Percentiles rank a stretch among this genome's conserved stretches.
Conservation (phyloP, 345 rosid species). For the Moricandia moricandioides region DNA sequence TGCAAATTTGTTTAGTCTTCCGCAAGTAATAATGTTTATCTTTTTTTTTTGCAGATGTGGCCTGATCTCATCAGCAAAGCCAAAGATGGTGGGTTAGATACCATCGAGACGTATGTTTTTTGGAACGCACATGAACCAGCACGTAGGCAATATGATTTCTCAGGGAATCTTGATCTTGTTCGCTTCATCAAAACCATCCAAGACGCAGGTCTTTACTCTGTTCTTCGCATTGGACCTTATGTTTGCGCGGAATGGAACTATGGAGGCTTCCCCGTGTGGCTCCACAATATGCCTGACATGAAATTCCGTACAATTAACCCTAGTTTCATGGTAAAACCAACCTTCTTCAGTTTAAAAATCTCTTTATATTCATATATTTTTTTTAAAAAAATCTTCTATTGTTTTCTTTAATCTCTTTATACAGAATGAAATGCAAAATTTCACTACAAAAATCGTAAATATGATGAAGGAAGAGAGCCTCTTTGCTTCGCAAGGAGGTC, state of each 20-base stretch:
- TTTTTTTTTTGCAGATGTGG: constrained; percentile 53
- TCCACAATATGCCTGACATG: constrained; percentile 41
- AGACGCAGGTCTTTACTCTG: constrained; percentile 44
- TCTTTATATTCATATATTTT: neutral
- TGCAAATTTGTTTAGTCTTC: constrained; percentile 1
- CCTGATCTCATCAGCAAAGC: constrained; percentile 55
- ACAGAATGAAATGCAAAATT: constrained; percentile 71
- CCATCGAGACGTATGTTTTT: constrained; percentile 65
- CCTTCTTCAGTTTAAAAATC: neutral
- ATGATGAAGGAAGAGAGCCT: constrained; percentile 59
- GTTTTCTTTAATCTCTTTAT: neutral
- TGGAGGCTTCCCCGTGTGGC: constrained; percentile 70
- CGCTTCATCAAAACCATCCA: constrained; percentile 61
- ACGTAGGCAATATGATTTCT: constrained; percentile 54
- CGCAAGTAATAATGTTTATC: neutral
- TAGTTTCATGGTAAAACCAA: constrained; percentile 43
- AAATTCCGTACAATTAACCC: constrained; percentile 42
- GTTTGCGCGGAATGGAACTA: constrained; percentile 76
- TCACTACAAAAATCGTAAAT: constrained; percentile 55
- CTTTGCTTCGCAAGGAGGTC: constrained; percentile 82
- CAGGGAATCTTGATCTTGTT: constrained; percentile 48
- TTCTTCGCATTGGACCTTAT: constrained; percentile 71
- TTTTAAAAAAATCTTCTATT: neutral
- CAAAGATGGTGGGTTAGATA: constrained; percentile 64
- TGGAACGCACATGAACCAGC: constrained; percentile 65